These are phyloP conservation scores for Nicotiana otophora DNA, from an alignment of 257 asterid genomes.

Conservation along the genomic window DNA sequence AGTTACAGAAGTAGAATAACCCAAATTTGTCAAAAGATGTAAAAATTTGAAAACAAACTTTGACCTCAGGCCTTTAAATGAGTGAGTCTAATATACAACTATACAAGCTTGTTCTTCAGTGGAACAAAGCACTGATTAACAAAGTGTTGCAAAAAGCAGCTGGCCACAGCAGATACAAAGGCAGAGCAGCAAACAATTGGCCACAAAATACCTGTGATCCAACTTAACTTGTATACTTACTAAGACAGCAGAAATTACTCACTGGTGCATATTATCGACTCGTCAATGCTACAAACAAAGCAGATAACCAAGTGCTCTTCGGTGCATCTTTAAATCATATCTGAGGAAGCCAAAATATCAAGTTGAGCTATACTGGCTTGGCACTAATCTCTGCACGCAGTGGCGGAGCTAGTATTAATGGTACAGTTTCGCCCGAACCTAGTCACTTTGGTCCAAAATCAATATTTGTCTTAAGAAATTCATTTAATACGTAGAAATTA, in stretches of 20 bases:
- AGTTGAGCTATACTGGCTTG: neutral
- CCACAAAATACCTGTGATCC: neutral
- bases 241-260: neutral
- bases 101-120: neutral
- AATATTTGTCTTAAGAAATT: too few species aligned
- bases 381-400: neutral
- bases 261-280: neutral
- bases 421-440: too few species aligned
- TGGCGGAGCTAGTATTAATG: too few species aligned
- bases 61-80: neutral
- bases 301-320: neutral
- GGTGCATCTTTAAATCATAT: neutral
- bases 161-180: neutral
- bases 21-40: neutral
- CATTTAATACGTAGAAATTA: too few species aligned
- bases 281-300: neutral
- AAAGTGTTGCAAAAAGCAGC: neutral
- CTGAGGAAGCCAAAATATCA: neutral
- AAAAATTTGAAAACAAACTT: neutral
- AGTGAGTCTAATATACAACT: neutral
- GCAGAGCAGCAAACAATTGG: neutral
- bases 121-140: neutral
- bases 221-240: neutral
- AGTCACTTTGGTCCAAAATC: too few species aligned
- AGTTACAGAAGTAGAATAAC: neutral